These are phyloP conservation scores for Syzygium oleosum DNA, from an alignment of 345 rosid genomes.

Conservation along the genomic window DNA sequence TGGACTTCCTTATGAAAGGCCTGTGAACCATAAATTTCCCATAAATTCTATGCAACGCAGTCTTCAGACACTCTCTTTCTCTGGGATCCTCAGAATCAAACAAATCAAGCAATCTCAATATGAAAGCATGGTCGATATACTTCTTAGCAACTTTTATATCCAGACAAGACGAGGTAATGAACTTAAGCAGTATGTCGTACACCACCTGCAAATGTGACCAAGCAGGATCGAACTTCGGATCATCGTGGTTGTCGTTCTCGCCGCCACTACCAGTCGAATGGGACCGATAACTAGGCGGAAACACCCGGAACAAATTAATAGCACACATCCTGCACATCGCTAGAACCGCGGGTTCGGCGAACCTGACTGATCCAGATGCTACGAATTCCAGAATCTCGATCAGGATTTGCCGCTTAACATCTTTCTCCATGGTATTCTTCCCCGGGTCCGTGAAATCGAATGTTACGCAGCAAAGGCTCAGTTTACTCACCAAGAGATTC, in stretches of 20 bases:
- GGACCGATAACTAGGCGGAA: conserved; percentile 60
- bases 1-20: conserved; percentile 69
- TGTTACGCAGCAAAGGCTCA: conserved; percentile 80
- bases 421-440: conserved; percentile 64
- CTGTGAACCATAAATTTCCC: conserved; percentile 93
- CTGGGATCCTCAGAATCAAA: conserved; percentile 82
- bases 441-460: conserved; percentile 73
- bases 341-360: conserved; percentile 64
- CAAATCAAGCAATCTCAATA: conserved; percentile 71
- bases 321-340: conserved; percentile 91
- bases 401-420: conserved; percentile 70
- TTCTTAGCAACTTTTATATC: conserved; percentile 75
- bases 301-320: conserved; percentile 64
- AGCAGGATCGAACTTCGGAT: conserved; percentile 71
- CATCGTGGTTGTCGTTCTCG: conserved; percentile 57
- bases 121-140: conserved; percentile 72
- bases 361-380: conserved; percentile 47
- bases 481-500: conserved; percentile 80
- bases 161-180: conserved; percentile 57
- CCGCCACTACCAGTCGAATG: conserved; percentile 14
- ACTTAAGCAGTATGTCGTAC: conserved; percentile 71
- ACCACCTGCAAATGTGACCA: conserved; percentile 92
- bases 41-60: conserved; percentile 58
- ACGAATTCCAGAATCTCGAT: conserved; percentile 75
- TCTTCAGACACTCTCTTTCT: conserved; percentile 79